Percentiles rank a stretch among this genome's conserved stretches.
phyloP scores from a whole-genome alignment of 495 filamentous ascomycete genomes.

The Hypoxylon trugodes region DNA sequence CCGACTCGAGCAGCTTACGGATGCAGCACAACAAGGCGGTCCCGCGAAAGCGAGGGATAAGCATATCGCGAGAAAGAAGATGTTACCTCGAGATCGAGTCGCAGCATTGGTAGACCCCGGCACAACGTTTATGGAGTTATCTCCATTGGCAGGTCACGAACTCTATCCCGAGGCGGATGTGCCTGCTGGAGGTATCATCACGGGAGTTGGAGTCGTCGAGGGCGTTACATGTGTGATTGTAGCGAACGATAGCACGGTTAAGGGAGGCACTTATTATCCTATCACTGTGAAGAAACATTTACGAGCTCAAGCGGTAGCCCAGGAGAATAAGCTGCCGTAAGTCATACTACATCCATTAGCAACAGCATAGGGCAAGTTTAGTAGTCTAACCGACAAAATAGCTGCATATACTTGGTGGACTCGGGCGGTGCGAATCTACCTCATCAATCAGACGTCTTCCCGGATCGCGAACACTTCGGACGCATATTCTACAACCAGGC shows the following conservation, averaged over 20 bases:
- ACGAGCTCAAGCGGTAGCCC: conserved; percentile 87
- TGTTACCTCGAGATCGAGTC: conserved; percentile 91
- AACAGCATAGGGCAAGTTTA: background rate
- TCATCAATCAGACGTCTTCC: conserved; percentile 96
- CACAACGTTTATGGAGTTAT: conserved; percentile 90
- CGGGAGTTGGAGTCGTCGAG: conserved; percentile 88
- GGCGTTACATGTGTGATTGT: conserved; percentile 94
- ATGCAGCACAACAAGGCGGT: conserved; percentile 76
- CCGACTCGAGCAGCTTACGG: conserved; percentile 72
- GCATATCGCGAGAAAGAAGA: conserved; percentile 87
- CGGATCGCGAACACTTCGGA: conserved; percentile 93
- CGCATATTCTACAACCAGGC: conserved; percentile 99
- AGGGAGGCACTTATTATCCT: conserved; percentile 98
- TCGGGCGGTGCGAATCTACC: conserved; percentile 96
- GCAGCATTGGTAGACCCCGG: conserved; percentile 88
- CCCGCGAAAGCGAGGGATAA: conserved; percentile 86
- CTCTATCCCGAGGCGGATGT: conserved; percentile 80
- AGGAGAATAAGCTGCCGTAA: conserved; percentile 78
- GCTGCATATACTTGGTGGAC: conserved; percentile 95
- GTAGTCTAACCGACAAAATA: conserved; percentile 33
- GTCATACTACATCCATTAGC: conserved; percentile 25
- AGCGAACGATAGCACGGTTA: conserved; percentile 97
- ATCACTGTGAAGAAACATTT: conserved; percentile 99
- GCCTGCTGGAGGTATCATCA: conserved; percentile 86
- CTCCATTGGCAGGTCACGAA: conserved; percentile 83